Evolutionary conservation across 1,139 yeast genomes (phyloP).

Genomic region (Kodamaea plutei): DNA sequence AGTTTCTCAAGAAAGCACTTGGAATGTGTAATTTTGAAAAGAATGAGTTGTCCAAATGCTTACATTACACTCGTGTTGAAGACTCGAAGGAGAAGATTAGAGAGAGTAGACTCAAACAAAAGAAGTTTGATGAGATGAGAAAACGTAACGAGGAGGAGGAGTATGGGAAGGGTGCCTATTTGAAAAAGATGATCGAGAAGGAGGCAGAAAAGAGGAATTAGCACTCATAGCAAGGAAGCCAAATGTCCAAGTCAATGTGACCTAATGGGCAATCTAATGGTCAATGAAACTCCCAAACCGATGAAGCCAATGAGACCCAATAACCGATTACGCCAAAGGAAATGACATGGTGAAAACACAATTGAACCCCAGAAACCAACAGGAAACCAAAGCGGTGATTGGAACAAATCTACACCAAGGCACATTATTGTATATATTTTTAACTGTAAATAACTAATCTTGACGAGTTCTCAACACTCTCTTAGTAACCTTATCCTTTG

Average conservation of each 20-base stretch:
- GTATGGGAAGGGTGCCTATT: constrained; percentile 71
- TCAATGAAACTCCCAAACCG: no score
- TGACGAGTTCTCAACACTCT: constrained; percentile 91
- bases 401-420: no score
- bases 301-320: no score
- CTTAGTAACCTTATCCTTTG: constrained; percentile 87
- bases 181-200: constrained; percentile 59
- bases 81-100: constrained; percentile 63
- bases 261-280: no score
- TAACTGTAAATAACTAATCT: no score
- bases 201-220: constrained; percentile 21
- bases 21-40: constrained; percentile 86
- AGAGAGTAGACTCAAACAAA: constrained; percentile 53
- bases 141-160: constrained; percentile 68
- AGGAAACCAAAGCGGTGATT: no score
- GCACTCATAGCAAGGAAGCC: no score
- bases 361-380: no score
- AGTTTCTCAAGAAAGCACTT: constrained; percentile 66
- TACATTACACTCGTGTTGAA: constrained; percentile 70
- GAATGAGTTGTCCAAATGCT: constrained; percentile 71
- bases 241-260: no score
- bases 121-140: constrained; percentile 51
- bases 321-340: no score
- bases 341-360: no score
- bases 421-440: no score